Percentiles rank a stretch among this genome's conserved stretches.
Evolutionary conservation across 2,329 filamentous ascomycete species (phyloP).

Genomic region (Lasiodiplodia hormozganensis): DNA sequence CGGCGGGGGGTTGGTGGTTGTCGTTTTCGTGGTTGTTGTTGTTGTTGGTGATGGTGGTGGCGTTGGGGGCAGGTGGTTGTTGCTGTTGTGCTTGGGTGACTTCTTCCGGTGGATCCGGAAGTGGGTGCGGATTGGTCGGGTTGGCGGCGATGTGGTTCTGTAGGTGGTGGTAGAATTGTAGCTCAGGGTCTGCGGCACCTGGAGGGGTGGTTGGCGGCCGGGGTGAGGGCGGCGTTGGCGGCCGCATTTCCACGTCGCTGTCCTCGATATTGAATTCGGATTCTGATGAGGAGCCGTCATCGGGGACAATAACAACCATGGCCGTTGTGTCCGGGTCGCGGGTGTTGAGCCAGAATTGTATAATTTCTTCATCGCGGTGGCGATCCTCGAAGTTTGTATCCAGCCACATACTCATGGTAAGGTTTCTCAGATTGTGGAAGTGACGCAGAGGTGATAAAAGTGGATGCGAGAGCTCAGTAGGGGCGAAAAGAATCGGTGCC

Average conservation of each 20-base stretch:
- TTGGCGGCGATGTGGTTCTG: constrained; percentile 3
- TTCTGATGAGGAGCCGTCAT: neutral
- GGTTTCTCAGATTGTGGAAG: constrained; percentile 50
- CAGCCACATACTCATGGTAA: constrained; percentile 53
- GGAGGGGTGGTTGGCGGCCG: constrained; percentile 2
- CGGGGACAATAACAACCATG: constrained; percentile 38
- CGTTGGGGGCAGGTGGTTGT: neutral
- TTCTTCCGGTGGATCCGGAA: neutral
- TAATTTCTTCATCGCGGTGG: constrained; percentile 51
- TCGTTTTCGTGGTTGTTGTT: neutral
- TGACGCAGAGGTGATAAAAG: constrained; percentile 49
- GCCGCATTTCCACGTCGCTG: constrained; percentile 31
- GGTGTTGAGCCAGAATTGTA: constrained; percentile 52
- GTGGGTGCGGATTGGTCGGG: neutral
- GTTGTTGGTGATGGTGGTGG: too few relatives aligned
- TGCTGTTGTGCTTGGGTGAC: neutral
- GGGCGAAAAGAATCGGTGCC: constrained; percentile 48
- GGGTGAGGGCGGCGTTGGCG: neutral
- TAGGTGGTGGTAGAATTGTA: constrained; percentile 12
- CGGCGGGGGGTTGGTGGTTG: neutral
- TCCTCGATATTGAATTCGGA: constrained; percentile 16
- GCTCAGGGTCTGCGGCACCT: constrained; percentile 4
- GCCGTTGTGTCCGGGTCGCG: constrained; percentile 49
- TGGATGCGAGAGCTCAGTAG: constrained; percentile 47
- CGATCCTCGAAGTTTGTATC: constrained; percentile 48